These are phyloP conservation scores for Verticillium nonalfalfae DNA, from an alignment of 2,329 filamentous ascomycete species.

Conservation along the genomic window DNA sequence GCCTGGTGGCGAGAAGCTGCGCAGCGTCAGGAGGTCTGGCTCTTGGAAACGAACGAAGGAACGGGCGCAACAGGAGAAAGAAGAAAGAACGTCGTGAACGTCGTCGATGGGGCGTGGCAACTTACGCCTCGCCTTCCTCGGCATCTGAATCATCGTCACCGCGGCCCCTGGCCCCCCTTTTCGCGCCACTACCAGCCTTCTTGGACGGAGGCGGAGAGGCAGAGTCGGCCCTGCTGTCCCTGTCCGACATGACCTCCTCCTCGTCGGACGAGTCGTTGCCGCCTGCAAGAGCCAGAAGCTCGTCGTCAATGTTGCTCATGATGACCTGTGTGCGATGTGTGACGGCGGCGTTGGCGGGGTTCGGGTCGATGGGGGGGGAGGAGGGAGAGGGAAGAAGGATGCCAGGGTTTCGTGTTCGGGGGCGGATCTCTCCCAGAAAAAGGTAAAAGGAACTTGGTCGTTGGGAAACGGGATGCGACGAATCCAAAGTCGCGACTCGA, in stretches of 20 bases:
- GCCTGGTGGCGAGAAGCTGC: constrained; percentile 62
- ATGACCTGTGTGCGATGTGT: not conserved
- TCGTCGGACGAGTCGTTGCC: constrained; percentile 60
- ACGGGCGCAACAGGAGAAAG: not conserved
- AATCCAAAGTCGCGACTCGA: constrained; percentile 1
- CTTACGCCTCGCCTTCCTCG: constrained; percentile 81
- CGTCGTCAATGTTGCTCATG: constrained; percentile 61
- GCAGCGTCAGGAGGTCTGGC: too few species aligned
- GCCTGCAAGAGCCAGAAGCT: constrained; percentile 87
- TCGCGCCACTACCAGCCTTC: constrained; percentile 23
- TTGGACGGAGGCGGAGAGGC: constrained; percentile 40
- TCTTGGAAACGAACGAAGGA: too few species aligned
- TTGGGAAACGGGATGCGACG: constrained; percentile 3
- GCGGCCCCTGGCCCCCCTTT: constrained; percentile 38
- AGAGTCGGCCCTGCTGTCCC: constrained; percentile 47
- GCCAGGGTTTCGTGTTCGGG: not conserved
- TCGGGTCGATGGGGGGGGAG: too few species aligned
- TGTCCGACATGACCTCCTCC: constrained; percentile 41
- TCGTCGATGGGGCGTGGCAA: not conserved
- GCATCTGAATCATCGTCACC: constrained; percentile 59
- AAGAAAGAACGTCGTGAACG: not conserved
- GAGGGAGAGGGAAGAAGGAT: not conserved
- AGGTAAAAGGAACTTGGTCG: not conserved
- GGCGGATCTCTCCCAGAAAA: too few species aligned
- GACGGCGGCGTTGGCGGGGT: not conserved